Conservation (phyloP, 441 rosid species). For the Pelargonium myrrhifolium region DNA sequence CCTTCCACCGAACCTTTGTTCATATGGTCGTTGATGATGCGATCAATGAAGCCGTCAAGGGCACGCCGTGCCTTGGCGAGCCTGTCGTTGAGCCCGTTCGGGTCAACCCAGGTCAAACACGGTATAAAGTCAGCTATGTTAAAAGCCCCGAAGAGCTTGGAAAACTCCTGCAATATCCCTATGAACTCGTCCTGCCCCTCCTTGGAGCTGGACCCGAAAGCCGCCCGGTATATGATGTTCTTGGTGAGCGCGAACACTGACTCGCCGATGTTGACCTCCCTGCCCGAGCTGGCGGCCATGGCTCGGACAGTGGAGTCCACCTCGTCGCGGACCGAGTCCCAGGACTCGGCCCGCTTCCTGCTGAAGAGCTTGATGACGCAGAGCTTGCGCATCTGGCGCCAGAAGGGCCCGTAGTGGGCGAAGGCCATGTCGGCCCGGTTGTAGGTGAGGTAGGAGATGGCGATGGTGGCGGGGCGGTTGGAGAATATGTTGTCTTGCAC, state of each 20-base stretch:
- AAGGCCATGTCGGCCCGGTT: conserved; percentile 94
- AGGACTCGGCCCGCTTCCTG: conserved; percentile 83
- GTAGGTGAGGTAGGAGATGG: conserved; percentile 75
- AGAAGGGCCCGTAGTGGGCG: conserved; percentile 87
- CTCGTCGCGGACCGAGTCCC: conserved; percentile 86
- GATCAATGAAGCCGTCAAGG: conserved; percentile 71
- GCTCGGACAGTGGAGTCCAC: conserved; percentile 46
- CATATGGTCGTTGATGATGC: conserved; percentile 69
- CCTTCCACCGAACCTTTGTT: conserved; percentile 19
- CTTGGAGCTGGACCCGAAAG: conserved; percentile 55
- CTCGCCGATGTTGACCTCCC: conserved; percentile 62
- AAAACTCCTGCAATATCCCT: conserved; percentile 74
- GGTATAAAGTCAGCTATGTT: conserved; percentile 86
- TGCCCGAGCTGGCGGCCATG: conserved; percentile 40
- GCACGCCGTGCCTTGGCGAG: conserved; percentile 52
- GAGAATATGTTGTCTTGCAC: conserved; percentile 77
- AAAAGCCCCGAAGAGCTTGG: conserved; percentile 89
- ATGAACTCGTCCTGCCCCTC: conserved; percentile 74
- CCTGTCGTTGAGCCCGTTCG: conserved; percentile 52
- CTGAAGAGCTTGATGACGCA: conserved; percentile 87
- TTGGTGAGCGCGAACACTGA: conserved; percentile 56
- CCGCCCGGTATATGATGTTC: conserved; percentile 71
- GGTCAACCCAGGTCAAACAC: conserved; percentile 61
- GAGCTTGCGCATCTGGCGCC: conserved; percentile 95
- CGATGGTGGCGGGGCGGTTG: conserved; percentile 74